These are phyloP conservation scores for Mycena sanguinolenta DNA, from an alignment of 768 basidiomycete species.

Conservation along the genomic window DNA sequence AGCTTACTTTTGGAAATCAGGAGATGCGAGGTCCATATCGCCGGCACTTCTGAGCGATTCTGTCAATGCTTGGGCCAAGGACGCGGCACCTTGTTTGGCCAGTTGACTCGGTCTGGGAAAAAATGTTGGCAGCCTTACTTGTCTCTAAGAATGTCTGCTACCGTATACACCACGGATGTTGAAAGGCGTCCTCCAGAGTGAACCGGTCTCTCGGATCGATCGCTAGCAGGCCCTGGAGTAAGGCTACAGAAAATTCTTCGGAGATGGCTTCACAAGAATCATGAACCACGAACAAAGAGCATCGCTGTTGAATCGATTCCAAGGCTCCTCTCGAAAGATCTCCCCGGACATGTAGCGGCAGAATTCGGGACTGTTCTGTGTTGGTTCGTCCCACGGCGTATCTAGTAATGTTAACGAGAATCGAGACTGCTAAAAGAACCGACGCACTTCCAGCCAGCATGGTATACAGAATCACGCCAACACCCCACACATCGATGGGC, in stretches of 20 bases:
- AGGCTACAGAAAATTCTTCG: slow-evolving; percentile 57
- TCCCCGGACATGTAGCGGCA: slow-evolving; percentile 79
- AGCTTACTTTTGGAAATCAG: slow-evolving; percentile 56
- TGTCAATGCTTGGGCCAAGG: slow-evolving; percentile 79
- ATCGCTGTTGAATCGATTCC: slow-evolving; percentile 73
- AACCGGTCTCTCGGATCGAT: slow-evolving; percentile 78
- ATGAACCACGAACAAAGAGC: slow-evolving; percentile 70
- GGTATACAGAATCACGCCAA: slow-evolving; percentile 94
- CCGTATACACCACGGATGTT: slow-evolving; percentile 85
- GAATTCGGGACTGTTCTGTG: slow-evolving; percentile 83
- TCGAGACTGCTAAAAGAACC: not conserved
- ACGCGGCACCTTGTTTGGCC: slow-evolving; percentile 60
- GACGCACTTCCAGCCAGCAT: slow-evolving; percentile 89
- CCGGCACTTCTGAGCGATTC: slow-evolving; percentile 76
- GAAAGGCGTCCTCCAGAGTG: slow-evolving; percentile 62
- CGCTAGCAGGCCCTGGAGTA: slow-evolving; percentile 81
- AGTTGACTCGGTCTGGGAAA: slow-evolving; percentile 76
- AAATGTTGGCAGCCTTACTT: no score
- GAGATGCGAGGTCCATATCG: slow-evolving; percentile 80
- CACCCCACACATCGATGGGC: slow-evolving; percentile 96
- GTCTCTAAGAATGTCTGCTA: slow-evolving; percentile 37
- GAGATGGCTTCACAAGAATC: slow-evolving; percentile 37
- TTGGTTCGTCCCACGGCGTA: slow-evolving; percentile 98
- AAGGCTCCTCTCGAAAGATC: slow-evolving; percentile 82
- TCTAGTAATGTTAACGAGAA: slow-evolving; percentile 61